These are phyloP conservation scores for Wickerhamomyces canadensis DNA, from an alignment of 805 yeast genomes.

Conservation along the genomic window DNA sequence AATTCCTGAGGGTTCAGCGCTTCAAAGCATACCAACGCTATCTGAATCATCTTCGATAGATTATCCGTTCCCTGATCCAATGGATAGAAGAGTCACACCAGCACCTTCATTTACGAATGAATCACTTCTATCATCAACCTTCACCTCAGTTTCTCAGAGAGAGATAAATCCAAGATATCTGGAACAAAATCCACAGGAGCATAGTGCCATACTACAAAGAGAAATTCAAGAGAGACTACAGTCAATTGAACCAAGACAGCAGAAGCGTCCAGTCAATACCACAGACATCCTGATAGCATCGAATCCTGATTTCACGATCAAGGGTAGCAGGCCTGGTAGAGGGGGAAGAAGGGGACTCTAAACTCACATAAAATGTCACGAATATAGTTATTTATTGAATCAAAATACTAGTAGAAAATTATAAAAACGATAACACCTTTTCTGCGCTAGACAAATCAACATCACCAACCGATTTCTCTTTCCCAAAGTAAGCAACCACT, in stretches of 20 bases:
- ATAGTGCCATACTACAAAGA: slow-evolving; percentile 4
- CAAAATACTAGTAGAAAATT: no score
- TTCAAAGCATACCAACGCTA: slow-evolving; percentile 1
- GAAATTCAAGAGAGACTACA: slow-evolving; percentile 3
- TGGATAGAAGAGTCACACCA: slow-evolving; percentile 21
- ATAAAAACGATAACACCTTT: slow-evolving; percentile 16
- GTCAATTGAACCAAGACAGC: not conserved
- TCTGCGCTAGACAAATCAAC: slow-evolving; percentile 33
- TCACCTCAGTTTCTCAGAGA: slow-evolving; percentile 74
- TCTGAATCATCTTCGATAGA: slow-evolving; percentile 4
- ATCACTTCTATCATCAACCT: slow-evolving; percentile 43
- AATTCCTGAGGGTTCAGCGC: slow-evolving; percentile 13
- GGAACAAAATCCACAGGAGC: slow-evolving; percentile 21
- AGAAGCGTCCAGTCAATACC: not conserved
- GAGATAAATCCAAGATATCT: slow-evolving; percentile 58
- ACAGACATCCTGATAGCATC: slow-evolving; percentile 18
- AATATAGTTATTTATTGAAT: no score
- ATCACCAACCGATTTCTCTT: slow-evolving; percentile 30
- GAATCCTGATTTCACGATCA: slow-evolving; percentile 19
- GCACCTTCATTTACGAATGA: slow-evolving; percentile 28
- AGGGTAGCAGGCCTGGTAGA: slow-evolving; percentile 3
- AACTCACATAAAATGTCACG: no score
- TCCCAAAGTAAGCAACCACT: slow-evolving; percentile 37
- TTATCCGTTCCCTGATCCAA: slow-evolving; percentile 20
- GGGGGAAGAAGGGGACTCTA: not conserved